These are phyloP conservation scores for thale cress (Arabidopsis thaliana) DNA, from an alignment of 345 rosid species.

Conservation along the genomic window DNA sequence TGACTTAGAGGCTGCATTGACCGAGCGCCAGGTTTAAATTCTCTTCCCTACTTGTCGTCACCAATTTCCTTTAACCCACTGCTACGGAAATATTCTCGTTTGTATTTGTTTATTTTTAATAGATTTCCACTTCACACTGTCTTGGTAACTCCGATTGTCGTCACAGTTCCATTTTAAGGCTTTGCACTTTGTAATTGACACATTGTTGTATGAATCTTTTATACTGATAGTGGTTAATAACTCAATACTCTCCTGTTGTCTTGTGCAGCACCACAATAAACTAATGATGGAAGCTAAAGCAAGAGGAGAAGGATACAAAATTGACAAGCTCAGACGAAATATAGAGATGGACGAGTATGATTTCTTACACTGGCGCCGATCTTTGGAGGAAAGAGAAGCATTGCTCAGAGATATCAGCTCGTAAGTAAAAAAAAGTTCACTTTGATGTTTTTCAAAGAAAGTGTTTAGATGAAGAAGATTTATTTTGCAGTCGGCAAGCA, in stretches of 20 bases:
- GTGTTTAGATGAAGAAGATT: slow-evolving; percentile 6
- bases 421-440: slow-evolving; percentile 45
- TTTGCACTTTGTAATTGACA: slow-evolving; percentile 1
- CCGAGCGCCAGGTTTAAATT: slow-evolving; percentile 75
- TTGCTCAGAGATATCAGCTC: slow-evolving; percentile 92
- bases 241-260: slow-evolving; percentile 1
- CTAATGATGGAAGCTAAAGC: slow-evolving; percentile 69
- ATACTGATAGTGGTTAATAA: slow-evolving; percentile 5
- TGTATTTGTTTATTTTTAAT: not conserved
- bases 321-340: slow-evolving; percentile 70
- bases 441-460: not conserved
- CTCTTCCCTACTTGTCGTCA: slow-evolving; percentile 16
- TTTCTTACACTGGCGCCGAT: slow-evolving; percentile 82
- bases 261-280: slow-evolving; percentile 68
- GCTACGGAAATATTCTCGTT: not conserved
- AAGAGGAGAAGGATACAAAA: slow-evolving; percentile 81
- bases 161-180: not conserved
- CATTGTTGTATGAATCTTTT: slow-evolving; percentile 10
- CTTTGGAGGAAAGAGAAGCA: slow-evolving; percentile 95
- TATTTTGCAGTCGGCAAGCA: slow-evolving; percentile 69
- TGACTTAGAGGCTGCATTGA: slow-evolving; percentile 87
- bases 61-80: not conserved
- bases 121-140: not conserved
- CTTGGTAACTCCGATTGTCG: not conserved
- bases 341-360: slow-evolving; percentile 96